Evolutionary conservation across 371 early-diverging fungal species (phyloP).

Genomic region (Mucor sp.): DNA sequence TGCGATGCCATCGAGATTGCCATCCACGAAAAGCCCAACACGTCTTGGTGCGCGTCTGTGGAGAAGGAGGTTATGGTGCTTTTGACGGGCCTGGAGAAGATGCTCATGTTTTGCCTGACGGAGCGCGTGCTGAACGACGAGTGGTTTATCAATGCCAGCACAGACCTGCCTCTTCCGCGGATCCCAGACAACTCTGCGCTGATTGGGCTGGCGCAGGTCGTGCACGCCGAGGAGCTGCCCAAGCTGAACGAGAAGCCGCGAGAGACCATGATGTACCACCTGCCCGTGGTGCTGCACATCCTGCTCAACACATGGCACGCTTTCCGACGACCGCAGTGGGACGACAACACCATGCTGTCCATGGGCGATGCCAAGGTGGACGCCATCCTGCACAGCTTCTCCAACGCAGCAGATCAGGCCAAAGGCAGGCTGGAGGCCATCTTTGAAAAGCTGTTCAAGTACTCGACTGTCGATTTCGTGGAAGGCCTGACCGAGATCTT

Average conservation of each 20-base stretch:
- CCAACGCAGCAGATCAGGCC: slow-evolving; percentile 48
- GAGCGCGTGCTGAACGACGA: slow-evolving; percentile 44
- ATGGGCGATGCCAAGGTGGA: slow-evolving; percentile 44
- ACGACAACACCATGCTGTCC: slow-evolving; percentile 10
- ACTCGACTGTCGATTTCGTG: slow-evolving; percentile 58
- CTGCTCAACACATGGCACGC: slow-evolving; percentile 57
- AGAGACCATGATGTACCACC: slow-evolving; percentile 52
- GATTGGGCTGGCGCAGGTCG: slow-evolving; percentile 33
- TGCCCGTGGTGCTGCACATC: slow-evolving; percentile 57
- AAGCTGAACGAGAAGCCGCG: slow-evolving; percentile 32
- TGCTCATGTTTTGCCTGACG: slow-evolving; percentile 63
- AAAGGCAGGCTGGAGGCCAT: slow-evolving; percentile 55
- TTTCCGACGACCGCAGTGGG: slow-evolving; percentile 44
- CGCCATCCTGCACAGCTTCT: slow-evolving; percentile 48
- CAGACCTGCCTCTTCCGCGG: slow-evolving; percentile 20
- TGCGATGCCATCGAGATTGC: slow-evolving; percentile 37
- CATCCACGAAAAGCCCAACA: slow-evolving; percentile 33
- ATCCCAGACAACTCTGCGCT: slow-evolving; percentile 29
- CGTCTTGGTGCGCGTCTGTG: slow-evolving; percentile 10
- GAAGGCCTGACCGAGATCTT: slow-evolving; percentile 68
- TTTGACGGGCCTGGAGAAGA: slow-evolving; percentile 65
- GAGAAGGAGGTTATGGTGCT: slow-evolving; percentile 63
- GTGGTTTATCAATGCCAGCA: slow-evolving; percentile 25
- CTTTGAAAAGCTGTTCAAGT: slow-evolving; percentile 60
- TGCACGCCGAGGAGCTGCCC: slow-evolving; percentile 28